Percentiles rank a stretch among this genome's conserved stretches.
phyloP scores from a whole-genome alignment of 2,329 filamentous ascomycete genomes.

The Cadophora luteo-olivacea region DNA sequence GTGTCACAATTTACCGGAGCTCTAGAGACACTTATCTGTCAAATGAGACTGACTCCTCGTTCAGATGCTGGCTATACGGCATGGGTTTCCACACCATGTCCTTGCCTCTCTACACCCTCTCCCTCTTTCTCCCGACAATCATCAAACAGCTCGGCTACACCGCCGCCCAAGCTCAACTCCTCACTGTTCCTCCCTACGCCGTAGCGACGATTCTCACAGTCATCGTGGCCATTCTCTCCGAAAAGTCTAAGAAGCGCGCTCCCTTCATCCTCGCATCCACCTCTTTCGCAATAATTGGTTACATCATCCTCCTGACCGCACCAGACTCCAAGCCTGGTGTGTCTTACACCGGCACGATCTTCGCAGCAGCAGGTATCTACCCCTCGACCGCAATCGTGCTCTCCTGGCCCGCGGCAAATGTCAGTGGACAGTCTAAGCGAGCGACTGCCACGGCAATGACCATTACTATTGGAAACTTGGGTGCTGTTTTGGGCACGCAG shows the following conservation, averaged over 20 bases:
- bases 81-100: conserved; percentile 76
- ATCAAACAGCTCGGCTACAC: conserved; percentile 59
- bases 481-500: conserved; percentile 73
- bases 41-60: not conserved
- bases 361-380: conserved; percentile 72
- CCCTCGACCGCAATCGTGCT: conserved; percentile 68
- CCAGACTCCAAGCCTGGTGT: conserved; percentile 48
- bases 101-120: conserved; percentile 54
- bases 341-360: conserved; percentile 64
- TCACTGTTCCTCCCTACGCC: conserved; percentile 61
- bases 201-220: conserved; percentile 63
- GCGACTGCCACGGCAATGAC: conserved; percentile 74
- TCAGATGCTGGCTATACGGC: conserved; percentile 71
- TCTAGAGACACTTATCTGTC: no score
- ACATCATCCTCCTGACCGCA: conserved; percentile 54
- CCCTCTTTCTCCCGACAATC: conserved; percentile 50
- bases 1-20: no score
- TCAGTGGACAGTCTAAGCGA: conserved; percentile 73
- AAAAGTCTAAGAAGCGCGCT: conserved; percentile 52
- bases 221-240: conserved; percentile 53
- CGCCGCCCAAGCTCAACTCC: conserved; percentile 52
- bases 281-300: conserved; percentile 64
- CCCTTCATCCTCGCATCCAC: conserved; percentile 60
- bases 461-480: conserved; percentile 73
- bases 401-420: conserved; percentile 75